Percentiles rank a stretch among this genome's conserved stretches.
phyloP scores from a whole-genome alignment of 352 stramenopile species.

The Phytophthora foliorum region DNA sequence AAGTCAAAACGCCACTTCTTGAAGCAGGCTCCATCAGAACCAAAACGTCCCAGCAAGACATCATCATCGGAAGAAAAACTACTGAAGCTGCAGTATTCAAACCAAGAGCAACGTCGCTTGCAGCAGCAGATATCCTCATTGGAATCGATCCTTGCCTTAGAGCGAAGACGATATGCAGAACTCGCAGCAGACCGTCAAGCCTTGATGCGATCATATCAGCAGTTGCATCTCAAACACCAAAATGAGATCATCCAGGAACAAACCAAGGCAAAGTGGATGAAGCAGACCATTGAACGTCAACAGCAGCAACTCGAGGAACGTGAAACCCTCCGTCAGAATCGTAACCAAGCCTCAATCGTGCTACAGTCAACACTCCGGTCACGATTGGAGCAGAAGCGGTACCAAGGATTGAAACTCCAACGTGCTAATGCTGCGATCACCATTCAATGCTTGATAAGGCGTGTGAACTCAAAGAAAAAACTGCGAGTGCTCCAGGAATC shows the following conservation, averaged over 20 bases:
- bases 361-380: slow-evolving; percentile 68
- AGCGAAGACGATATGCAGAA: slow-evolving; percentile 40
- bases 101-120: slow-evolving; percentile 35
- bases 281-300: slow-evolving; percentile 54
- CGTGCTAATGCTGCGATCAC: slow-evolving; percentile 45
- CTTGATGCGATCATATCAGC: slow-evolving; percentile 44
- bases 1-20: neutral
- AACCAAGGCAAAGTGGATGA: slow-evolving; percentile 47
- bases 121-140: slow-evolving; percentile 30
- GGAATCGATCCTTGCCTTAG: slow-evolving; percentile 39
- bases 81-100: slow-evolving; percentile 33
- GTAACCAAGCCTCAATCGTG: slow-evolving; percentile 62
- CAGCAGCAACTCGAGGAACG: slow-evolving; percentile 52
- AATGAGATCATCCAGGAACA: slow-evolving; percentile 51
- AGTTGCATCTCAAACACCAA: slow-evolving; percentile 59
- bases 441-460: slow-evolving; percentile 56
- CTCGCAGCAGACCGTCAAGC: slow-evolving; percentile 41
- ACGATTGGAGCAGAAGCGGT: slow-evolving; percentile 68
- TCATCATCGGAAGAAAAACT: slow-evolving; percentile 25
- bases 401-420: slow-evolving; percentile 62
- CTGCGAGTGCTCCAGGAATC: slow-evolving; percentile 30
- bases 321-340: slow-evolving; percentile 38
- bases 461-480: slow-evolving; percentile 10
- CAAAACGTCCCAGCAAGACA: slow-evolving; percentile 21
- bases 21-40: slow-evolving; percentile 8